Base-by-base conservation (phyloP, 2,329 filamentous ascomycete species). In the Cephalotrichum gorgonifer region DNA sequence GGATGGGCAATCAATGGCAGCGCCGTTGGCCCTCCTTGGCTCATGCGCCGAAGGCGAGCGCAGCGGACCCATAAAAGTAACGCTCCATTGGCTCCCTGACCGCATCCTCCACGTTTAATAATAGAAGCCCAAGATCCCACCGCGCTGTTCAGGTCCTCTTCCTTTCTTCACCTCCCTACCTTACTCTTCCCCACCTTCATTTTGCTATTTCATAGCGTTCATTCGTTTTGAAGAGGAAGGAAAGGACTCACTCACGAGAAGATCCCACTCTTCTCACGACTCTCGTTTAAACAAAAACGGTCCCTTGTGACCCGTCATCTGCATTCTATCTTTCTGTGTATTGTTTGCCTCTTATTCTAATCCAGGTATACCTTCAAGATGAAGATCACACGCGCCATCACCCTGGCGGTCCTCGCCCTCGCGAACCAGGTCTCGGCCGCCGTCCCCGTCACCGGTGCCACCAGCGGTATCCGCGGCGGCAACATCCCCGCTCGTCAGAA, bases 401-500 rank as follows among this genome's bases (percentile, higher is more conserved):
- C 11, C 14, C 35, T 51, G 17, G 41, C 41, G 22, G 41, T 27
- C 5, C 22, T 35, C 8, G 41, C 28, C 23, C 41, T 49, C 11
- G 46, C 46, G 12, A 28, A n/a, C 38, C 25, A 42, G 17, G 17
- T 30, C 33, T 50, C 48, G 22, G 43, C 48, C 9, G 14, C 23
- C 47, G 44, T 50, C 22, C 57, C 62, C 17, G 54, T 75, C 7
- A 64, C 64, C 22, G 72, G 73, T 44, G 62, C 63, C 41, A 54
- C 57, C 17, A 59, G 58, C 2, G 64, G 65, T 11, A 61, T 72
- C 49, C 59, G 67, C 52, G 69, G 67, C 14, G 66, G 67, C 3
- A 62, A 66, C 44, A 62, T 67, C 25, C 75, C 75, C 6, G 50
- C 61, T 39, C 68, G 75, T 47, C 60, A 62, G 51, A 71, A 73